Conservation (phyloP, 805 yeast species). For the Deakozyma indianensis region DNA sequence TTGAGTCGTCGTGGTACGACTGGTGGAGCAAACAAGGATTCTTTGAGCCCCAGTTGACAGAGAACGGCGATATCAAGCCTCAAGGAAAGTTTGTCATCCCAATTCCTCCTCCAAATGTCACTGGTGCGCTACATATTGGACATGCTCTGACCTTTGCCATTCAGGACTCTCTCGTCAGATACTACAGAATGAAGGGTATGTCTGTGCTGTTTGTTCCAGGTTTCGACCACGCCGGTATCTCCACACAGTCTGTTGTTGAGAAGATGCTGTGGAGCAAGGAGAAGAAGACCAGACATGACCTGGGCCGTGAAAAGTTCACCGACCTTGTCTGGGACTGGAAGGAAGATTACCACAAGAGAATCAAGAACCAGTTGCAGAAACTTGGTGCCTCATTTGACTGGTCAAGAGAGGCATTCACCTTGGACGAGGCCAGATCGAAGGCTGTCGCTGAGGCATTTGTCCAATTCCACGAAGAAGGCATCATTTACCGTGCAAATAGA, state of each 20-base stretch:
- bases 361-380: slow-evolving; percentile 68
- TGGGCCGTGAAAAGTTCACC: slow-evolving; percentile 81
- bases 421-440: slow-evolving; percentile 59
- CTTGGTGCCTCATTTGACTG: slow-evolving; percentile 97
- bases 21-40: slow-evolving; percentile 92
- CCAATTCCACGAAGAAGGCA: slow-evolving; percentile 83
- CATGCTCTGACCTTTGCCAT: slow-evolving; percentile 92
- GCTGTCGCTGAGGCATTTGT: slow-evolving; percentile 90
- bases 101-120: slow-evolving; percentile 98
- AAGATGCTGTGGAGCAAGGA: slow-evolving; percentile 85
- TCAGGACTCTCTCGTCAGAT: slow-evolving; percentile 87
- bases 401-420: slow-evolving; percentile 87
- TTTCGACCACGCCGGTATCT: slow-evolving; percentile 98
- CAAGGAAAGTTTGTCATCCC: slow-evolving; percentile 84
- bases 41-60: slow-evolving; percentile 74
- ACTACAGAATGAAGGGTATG: slow-evolving; percentile 93
- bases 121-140: slow-evolving; percentile 97
- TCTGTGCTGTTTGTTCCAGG: slow-evolving; percentile 91
- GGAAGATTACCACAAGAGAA: slow-evolving; percentile 76
- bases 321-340: slow-evolving; percentile 97
- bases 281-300: slow-evolving; percentile 84
- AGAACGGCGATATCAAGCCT: slow-evolving; percentile 60
- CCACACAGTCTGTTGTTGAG: slow-evolving; percentile 96
- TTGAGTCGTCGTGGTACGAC: slow-evolving; percentile 92
- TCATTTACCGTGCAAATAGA: slow-evolving; percentile 84